Base-by-base conservation (phyloP, 805 yeast species). In the Ogataea populi-albae region DNA sequence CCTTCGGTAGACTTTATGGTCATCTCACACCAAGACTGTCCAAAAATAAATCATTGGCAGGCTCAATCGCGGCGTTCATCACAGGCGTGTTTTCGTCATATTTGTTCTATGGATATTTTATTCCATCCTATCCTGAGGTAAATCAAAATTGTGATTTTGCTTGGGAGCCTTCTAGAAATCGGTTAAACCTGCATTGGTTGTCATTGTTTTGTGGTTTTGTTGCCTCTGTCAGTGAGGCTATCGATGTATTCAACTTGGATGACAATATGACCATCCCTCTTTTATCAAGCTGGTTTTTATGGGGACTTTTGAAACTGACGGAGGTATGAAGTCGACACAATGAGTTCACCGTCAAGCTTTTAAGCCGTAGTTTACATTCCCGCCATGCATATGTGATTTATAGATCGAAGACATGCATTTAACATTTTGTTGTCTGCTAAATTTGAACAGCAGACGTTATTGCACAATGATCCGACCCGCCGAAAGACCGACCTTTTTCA, bases 181-280 rank as follows among this genome's bases (percentile, higher is more conserved):
- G 50, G 19, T 57, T 93, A 46, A 67, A 67, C 33, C 55, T 87
- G 29, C 67, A 65, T 26, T 53, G 62, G 2, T 67, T 80, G 40
- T 75, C 89, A 3, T 35, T 81, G 16, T 52, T 80, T 19, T 73
- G 81, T 48, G 98, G 98, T 0, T 51, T 87, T 14, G 76, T 87
- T 27, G 96, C 96, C 7, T 80, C 97, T 5, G 62, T 84, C 11
- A 79, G 95, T 30, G 98, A 93, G 67, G 86, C 88, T 20, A 74
- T 89, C 32, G 87, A 84, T 47, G 38, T 89, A 11, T 78, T 71
- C 39, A 78, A 76, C 26, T 65, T 89, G 62, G 98, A 93, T 61
- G 98, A 93, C 57, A 93, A 93, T 60, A 76, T 93, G 51, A 89
- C 98, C 30, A 91, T 93, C 41, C 98, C 98, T 5, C 86, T 86